A percentile compares a stretch with the other conserved stretches of the same genome.
These are phyloP conservation scores for Jackrogersella multiformis DNA, from an alignment of 495 filamentous ascomycete species.

Conservation along the genomic window DNA sequence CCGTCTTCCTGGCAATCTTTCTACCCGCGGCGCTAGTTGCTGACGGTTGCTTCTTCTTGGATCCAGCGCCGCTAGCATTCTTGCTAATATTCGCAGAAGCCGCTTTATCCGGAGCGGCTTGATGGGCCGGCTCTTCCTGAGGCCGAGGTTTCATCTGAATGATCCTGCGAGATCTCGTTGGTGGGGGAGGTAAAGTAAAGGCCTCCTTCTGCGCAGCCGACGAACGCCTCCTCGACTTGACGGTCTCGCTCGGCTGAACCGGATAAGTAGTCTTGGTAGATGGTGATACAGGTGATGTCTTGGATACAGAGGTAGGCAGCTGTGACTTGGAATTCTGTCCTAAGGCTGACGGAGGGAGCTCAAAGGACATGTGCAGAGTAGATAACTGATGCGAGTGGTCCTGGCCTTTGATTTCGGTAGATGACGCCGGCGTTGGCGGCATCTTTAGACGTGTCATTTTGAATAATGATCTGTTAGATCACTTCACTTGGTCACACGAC, in stretches of 20 bases:
- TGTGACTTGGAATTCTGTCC: conserved; percentile 37
- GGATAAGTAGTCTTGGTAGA: conserved; percentile 62
- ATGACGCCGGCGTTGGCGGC: conserved; percentile 86
- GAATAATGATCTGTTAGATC: conserved; percentile 19
- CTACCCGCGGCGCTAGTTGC: conserved; percentile 82
- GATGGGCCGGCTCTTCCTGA: conserved; percentile 48
- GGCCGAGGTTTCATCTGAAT: conserved; percentile 92
- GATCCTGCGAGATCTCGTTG: conserved; percentile 91
- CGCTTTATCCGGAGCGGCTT: conserved; percentile 25
- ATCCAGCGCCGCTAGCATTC: conserved; percentile 49
- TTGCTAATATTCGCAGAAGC: conserved; percentile 33
- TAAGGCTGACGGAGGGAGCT: conserved; percentile 85
- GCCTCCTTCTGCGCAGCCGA: conserved; percentile 64
- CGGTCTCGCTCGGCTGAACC: conserved; percentile 60
- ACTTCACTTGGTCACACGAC: conserved; percentile 27
- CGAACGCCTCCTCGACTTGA: conserved; percentile 67
- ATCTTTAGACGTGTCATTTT: conserved; percentile 76
- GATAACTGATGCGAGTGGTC: conserved; percentile 68
- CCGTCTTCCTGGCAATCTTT: conserved; percentile 95
- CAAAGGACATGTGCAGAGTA: conserved; percentile 66
- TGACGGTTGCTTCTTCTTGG: conserved; percentile 74
- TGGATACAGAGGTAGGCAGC: conserved; percentile 19
- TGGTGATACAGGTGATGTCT: conserved; percentile 53
- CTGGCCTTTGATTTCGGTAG: conserved; percentile 81
- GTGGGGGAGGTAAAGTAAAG: conserved; percentile 89